A percentile compares a stretch with the other conserved stretches of the same genome.
phyloP scores from a whole-genome alignment of 2,329 filamentous ascomycete species.

The Gremmenia infestans region DNA sequence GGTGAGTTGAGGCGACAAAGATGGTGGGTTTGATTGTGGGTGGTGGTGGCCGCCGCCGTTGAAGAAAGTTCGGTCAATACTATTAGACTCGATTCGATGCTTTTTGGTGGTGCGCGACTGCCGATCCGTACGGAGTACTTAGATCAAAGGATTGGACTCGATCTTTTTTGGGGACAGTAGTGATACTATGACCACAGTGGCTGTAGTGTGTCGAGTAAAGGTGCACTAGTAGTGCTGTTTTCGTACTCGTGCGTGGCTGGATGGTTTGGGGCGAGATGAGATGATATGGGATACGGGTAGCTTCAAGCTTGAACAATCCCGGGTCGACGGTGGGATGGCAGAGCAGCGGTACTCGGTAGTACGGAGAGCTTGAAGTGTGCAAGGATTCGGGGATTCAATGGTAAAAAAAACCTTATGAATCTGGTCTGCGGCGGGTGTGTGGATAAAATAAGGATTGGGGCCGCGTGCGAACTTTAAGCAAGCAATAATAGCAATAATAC shows the following conservation, averaged over 20 bases:
- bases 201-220: background rate
- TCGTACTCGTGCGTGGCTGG: constrained; percentile 3
- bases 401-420: too few species aligned
- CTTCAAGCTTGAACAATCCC: constrained; percentile 1
- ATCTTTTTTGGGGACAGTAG: too few species aligned
- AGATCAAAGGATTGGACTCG: too few species aligned
- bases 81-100: too few species aligned
- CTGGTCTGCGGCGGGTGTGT: too few species aligned
- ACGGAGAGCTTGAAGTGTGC: constrained; percentile 2
- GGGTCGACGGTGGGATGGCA: constrained; percentile 1
- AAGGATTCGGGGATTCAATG: constrained; percentile 14
- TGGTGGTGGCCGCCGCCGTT: background rate
- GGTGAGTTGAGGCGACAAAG: background rate
- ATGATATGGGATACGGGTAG: background rate
- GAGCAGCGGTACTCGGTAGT: constrained; percentile 2
- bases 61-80: background rate
- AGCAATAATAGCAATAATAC: too few species aligned
- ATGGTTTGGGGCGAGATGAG: too few species aligned
- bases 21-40: background rate
- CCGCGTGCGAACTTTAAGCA: too few species aligned
- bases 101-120: too few species aligned
- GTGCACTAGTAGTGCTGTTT: background rate
- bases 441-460: too few species aligned
- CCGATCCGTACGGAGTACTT: too few species aligned
- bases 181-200: too few species aligned